Evolutionary conservation across 345 rosid genomes (phyloP).

Genomic region (Aethionema arabicum): DNA sequence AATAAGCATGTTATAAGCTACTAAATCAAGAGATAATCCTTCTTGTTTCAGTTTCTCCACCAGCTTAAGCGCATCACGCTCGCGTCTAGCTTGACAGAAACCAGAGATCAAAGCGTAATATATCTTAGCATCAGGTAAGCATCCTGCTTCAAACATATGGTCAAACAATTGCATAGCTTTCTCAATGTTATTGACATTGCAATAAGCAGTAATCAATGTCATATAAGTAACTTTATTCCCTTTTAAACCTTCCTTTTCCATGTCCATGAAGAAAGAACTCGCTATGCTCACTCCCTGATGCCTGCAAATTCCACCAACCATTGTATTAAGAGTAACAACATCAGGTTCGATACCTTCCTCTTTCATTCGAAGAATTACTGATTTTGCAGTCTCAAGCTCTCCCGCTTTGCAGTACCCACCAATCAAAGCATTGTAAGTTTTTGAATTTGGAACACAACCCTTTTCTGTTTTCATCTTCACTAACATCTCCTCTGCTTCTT

Average conservation of each 20-base stretch:
- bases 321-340: constrained; percentile 47
- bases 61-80: constrained; percentile 47
- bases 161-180: constrained; percentile 53
- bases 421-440: constrained; percentile 67
- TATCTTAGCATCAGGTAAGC: constrained; percentile 47
- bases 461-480: constrained; percentile 47
- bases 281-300: constrained; percentile 49
- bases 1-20: constrained; percentile 58
- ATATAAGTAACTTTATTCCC: constrained; percentile 50
- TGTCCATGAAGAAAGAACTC: constrained; percentile 41
- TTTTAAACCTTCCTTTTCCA: constrained; percentile 46
- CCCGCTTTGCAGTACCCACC: constrained; percentile 63
- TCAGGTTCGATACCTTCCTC: constrained; percentile 46
- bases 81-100: constrained; percentile 58
- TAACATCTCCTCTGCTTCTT: constrained; percentile 54
- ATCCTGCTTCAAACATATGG: constrained; percentile 47
- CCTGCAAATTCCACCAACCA: constrained; percentile 70
- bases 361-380: constrained; percentile 52
- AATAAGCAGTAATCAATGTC: constrained; percentile 53
- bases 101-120: constrained; percentile 56
- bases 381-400: constrained; percentile 47
- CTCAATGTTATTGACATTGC: constrained; percentile 53
- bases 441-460: constrained; percentile 44
- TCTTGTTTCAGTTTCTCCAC: constrained; percentile 47
- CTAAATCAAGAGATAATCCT: constrained; percentile 50